Percentiles rank a stretch among this genome's conserved stretches.
Evolutionary conservation across 257 asterid species (phyloP).

Genomic region (Solanum rostratum): DNA sequence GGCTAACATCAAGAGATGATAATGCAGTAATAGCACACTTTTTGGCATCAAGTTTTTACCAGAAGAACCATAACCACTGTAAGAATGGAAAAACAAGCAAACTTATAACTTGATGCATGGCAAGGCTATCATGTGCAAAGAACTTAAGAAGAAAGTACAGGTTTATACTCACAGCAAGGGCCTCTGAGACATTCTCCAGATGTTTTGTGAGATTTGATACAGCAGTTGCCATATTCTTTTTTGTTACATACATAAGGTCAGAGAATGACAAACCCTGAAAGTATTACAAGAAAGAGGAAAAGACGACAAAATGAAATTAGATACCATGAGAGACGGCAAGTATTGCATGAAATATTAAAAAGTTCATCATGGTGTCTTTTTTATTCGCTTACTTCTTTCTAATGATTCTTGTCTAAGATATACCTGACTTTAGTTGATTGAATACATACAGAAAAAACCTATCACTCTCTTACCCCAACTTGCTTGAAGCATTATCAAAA

Average conservation of each 20-base stretch:
- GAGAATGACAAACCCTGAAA: constrained; percentile 75
- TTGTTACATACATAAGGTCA: constrained; percentile 89
- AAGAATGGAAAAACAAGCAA: neutral
- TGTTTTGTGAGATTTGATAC: constrained; percentile 79
- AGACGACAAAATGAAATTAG: neutral
- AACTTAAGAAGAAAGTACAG: neutral
- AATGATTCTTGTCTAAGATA: neutral
- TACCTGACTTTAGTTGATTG: neutral
- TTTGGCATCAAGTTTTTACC: neutral
- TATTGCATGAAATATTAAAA: neutral
- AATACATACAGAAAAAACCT: neutral
- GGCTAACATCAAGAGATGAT: neutral
- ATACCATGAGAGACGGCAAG: neutral
- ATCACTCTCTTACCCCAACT: neutral
- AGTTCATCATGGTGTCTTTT: neutral
- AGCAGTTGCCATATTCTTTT: constrained; percentile 73
- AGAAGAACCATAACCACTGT: neutral
- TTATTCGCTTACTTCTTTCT: neutral
- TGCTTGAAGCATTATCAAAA: neutral
- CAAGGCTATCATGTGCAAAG: neutral
- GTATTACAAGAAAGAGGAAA: neutral
- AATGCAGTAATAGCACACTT: neutral
- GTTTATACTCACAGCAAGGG: constrained; percentile 62
- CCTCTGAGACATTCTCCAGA: constrained; percentile 72
- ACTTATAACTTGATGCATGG: neutral